phyloP scores from a whole-genome alignment of 192 early-diverging fungal species.

The Cladochytrium replicatum region DNA sequence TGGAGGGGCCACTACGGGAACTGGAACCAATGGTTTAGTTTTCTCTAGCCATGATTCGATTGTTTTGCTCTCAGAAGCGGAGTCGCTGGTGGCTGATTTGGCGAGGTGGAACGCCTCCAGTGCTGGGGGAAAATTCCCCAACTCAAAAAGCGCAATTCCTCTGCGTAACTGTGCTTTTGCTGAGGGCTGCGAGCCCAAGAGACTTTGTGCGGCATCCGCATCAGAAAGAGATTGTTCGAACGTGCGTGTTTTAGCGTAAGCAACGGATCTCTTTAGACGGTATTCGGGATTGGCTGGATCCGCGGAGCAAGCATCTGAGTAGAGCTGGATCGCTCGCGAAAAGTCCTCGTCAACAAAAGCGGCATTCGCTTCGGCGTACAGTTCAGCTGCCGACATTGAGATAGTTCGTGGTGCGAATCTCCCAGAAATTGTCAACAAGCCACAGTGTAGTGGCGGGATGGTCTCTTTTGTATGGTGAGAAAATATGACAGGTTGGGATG shows the following conservation, averaged over 20 bases:
- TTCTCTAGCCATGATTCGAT: constrained; percentile 12
- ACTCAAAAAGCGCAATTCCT: constrained; percentile 45
- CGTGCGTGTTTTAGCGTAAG: constrained; percentile 56
- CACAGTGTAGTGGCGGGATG: too few species aligned
- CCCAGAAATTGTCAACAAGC: too few species aligned
- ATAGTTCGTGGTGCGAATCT: too few species aligned
- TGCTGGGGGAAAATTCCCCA: constrained; percentile 33
- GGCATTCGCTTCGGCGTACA: constrained; percentile 53
- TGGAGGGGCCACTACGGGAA: too few species aligned
- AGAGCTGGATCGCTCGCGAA: constrained; percentile 58
- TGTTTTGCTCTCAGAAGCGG: constrained; percentile 2
- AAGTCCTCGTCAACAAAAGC: constrained; percentile 74
- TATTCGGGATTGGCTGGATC: constrained; percentile 54
- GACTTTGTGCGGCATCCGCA: constrained; percentile 46
- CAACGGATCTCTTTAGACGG: constrained; percentile 54
- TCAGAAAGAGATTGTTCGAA: constrained; percentile 51
- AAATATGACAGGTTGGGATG: too few species aligned
- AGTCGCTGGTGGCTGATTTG: constrained; percentile 10
- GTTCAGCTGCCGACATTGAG: too few species aligned
- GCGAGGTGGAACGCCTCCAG: not conserved
- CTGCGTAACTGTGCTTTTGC: constrained; percentile 61
- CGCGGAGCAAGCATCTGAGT: constrained; percentile 52
- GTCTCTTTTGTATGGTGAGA: too few species aligned
- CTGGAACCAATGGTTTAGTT: constrained; percentile 8
- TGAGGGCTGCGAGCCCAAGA: constrained; percentile 38